Conservation (phyloP, 495 filamentous ascomycete species). For the Mytilinidion resinicola region DNA sequence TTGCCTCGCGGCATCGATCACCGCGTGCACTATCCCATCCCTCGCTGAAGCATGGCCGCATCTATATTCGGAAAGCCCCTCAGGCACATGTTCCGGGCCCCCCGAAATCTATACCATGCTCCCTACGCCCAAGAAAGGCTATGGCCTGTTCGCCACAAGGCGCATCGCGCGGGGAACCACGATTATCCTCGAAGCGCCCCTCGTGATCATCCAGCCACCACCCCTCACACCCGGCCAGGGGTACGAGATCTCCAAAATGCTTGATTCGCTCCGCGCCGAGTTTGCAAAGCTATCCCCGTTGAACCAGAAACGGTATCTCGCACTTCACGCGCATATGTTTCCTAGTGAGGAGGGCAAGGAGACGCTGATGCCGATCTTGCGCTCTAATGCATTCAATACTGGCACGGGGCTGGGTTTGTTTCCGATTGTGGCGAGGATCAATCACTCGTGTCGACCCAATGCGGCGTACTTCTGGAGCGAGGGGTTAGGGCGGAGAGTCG, state of each 20-base stretch:
- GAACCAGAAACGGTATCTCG: conserved; percentile 5
- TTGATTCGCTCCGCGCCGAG: not conserved
- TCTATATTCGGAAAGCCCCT: too few relatives aligned
- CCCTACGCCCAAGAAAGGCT: conserved; percentile 17
- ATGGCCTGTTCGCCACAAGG: conserved; percentile 20
- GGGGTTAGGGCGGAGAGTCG: conserved; percentile 2
- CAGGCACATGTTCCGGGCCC: conserved; percentile 1
- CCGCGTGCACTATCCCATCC: too few relatives aligned
- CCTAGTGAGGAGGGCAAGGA: not conserved
- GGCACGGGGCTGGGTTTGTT: conserved; percentile 17
- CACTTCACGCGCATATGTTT: not conserved
- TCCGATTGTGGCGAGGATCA: conserved; percentile 17
- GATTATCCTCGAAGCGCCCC: conserved; percentile 13
- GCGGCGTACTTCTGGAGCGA: conserved; percentile 16
- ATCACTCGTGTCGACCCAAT: conserved; percentile 24
- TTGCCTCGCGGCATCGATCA: too few relatives aligned
- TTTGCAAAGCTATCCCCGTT: conserved; percentile 7
- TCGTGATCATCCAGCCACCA: conserved; percentile 7
- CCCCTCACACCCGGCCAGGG: conserved; percentile 3
- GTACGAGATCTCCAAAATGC: conserved; percentile 3
- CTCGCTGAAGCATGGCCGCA: too few relatives aligned
- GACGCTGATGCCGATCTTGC: conserved; percentile 12
- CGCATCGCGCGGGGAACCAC: conserved; percentile 10
- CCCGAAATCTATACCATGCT: conserved; percentile 1
- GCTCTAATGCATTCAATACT: conserved; percentile 20